These are phyloP conservation scores for Tricholoma furcatifolium DNA, from an alignment of 768 basidiomycete genomes.

Conservation along the genomic window DNA sequence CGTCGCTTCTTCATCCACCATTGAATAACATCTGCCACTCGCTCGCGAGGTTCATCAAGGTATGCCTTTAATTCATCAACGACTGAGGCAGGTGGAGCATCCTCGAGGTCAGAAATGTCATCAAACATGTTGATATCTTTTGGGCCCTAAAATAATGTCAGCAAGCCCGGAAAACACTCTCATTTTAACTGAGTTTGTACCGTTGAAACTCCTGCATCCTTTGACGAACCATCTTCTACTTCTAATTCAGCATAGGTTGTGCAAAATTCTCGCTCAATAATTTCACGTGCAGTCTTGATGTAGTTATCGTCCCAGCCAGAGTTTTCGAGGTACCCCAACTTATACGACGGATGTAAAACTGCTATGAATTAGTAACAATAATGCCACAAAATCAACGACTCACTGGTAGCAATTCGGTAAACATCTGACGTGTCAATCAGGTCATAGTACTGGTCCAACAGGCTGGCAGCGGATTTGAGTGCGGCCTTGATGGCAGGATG, in stretches of 20 bases:
- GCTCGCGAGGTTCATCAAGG: constrained; percentile 24
- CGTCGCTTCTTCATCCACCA: constrained; percentile 25
- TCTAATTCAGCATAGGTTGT: neutral
- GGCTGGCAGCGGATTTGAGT: constrained; percentile 21
- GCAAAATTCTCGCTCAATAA: constrained; percentile 19
- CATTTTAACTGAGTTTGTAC: no score
- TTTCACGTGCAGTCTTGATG: constrained; percentile 19
- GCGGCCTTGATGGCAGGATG: constrained; percentile 17
- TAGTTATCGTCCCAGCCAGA: constrained; percentile 25
- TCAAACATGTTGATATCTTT: constrained; percentile 24
- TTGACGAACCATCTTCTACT: neutral
- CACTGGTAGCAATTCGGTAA: constrained; percentile 28
- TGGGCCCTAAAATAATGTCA: constrained; percentile 21
- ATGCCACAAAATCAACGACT: neutral
- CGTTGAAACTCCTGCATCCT: neutral
- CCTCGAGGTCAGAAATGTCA: constrained; percentile 15
- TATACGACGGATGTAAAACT: constrained; percentile 36
- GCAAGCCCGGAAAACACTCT: neutral
- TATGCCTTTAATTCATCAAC: constrained; percentile 25
- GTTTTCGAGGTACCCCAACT: constrained; percentile 30
- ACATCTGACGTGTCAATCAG: constrained; percentile 21
- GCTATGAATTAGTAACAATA: neutral
- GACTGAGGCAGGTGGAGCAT: constrained; percentile 9
- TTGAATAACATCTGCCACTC: constrained; percentile 17
- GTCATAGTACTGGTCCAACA: constrained; percentile 26